Evolutionary conservation across 805 yeast genomes (phyloP), one percentile per base, ranked within the genome.

Genomic region (Ogataea philodendri): DNA sequence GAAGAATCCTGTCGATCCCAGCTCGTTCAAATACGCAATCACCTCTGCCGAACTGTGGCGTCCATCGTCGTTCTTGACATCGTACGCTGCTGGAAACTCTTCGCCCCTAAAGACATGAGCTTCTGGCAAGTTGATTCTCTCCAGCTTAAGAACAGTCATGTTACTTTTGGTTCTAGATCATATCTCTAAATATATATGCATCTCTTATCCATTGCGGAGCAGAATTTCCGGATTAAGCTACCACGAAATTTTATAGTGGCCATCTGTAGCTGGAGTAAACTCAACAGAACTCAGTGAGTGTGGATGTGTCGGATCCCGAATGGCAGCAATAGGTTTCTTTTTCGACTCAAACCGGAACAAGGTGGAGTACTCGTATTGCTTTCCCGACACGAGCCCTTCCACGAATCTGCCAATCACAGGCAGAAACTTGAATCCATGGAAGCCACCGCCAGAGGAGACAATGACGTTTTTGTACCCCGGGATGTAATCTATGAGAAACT

Each of bases 1-100:
- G 35, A 60, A 55, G 9, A 46, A 49, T 2, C 59, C 60, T 7
- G 31, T 21, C 23, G 41, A 15, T 3, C 60, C 54, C 8, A 42
- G 27, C 7, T 39, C 29, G 10, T 22, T 27, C 13, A 57, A 35
- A 23, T 44, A 46, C 1, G 21, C 26, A 15, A 33, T 18, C 19
- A 34, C 35, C 8, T 27, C 41, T 21, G 39, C 39, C 3, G 19
- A n/a, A 10, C 27, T 14, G 18, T 33, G 37, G 5, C 25, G 13
- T 4, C 22, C 14, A 15, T 25, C 17, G 9, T 22, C 27, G n/a
- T 30, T 24, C 9, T 31, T 20, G 7, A 44, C 5, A 5, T 22
- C 29, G 23, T 32, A 42, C 9, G 48, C 48, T 8, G 29, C 39
- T 10, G 55, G 52, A 15, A 50, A 50, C 19, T 48, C 53, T n/a